Conservation (phyloP, 225 moss, liverwort and hornwort genomes). For the Rhytidiadelphus loreus region DNA sequence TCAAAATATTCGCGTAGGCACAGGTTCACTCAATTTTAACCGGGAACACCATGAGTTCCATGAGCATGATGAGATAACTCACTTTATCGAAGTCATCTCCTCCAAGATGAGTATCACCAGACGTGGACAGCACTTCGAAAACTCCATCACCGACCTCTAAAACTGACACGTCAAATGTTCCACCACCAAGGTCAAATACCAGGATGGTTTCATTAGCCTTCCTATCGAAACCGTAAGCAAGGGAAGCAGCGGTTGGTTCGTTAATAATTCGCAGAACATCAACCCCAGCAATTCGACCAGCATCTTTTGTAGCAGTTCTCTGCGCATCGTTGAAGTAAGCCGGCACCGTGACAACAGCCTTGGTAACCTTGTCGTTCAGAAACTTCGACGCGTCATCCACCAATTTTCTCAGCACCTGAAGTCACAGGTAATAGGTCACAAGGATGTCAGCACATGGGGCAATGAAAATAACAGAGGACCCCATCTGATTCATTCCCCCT, state of each 20-base stretch:
- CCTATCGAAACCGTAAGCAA: slow-evolving; percentile 58
- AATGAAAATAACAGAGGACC: not conserved
- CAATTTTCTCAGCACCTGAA: slow-evolving; percentile 75
- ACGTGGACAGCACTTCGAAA: slow-evolving; percentile 53
- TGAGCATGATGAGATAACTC: not conserved
- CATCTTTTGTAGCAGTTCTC: slow-evolving; percentile 86
- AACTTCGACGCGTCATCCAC: slow-evolving; percentile 95
- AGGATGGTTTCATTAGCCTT: slow-evolving; percentile 54
- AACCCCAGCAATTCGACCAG: slow-evolving; percentile 75
- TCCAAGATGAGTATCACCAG: slow-evolving; percentile 60
- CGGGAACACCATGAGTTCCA: not conserved
- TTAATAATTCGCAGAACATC: slow-evolving; percentile 54
- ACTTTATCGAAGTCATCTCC: slow-evolving; percentile 66
- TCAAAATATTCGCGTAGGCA: too few relatives aligned
- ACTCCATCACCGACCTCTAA: slow-evolving; percentile 59
- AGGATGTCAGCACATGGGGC: not conserved
- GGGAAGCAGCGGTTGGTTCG: slow-evolving; percentile 56
- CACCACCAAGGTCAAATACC: slow-evolving; percentile 55
- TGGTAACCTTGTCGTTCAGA: slow-evolving; percentile 80
- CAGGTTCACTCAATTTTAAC: too few relatives aligned
- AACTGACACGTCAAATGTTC: slow-evolving; percentile 58
- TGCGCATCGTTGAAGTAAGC: slow-evolving; percentile 97
- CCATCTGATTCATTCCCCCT: too few relatives aligned
- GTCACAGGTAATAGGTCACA: not conserved
- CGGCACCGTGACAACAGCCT: slow-evolving; percentile 91